Percentiles rank a stretch among this genome's conserved stretches.
phyloP scores from a whole-genome alignment of 257 asterid genomes.

The Jacaranda mimosifolia region DNA sequence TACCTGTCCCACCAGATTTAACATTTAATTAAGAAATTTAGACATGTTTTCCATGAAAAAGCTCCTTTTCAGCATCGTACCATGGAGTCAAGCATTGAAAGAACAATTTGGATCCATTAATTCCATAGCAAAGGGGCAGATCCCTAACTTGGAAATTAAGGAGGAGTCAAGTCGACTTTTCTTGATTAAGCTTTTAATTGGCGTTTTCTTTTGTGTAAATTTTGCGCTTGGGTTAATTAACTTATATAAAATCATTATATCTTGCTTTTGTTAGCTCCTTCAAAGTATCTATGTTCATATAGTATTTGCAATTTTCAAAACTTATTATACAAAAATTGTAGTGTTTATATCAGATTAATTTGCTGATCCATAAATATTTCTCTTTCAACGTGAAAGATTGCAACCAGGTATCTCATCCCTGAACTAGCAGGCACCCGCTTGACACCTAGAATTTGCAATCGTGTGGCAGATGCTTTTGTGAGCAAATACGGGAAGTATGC shows the following conservation, averaged over 20 bases:
- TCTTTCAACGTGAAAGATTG: conserved; percentile 61
- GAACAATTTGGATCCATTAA: too few species aligned
- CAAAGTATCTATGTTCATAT: not conserved
- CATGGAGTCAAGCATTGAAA: too few species aligned
- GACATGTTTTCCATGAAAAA: too few species aligned
- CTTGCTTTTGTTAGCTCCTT: not conserved
- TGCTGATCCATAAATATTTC: conserved; percentile 20
- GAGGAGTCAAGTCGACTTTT: too few species aligned
- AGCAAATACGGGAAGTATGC: conserved; percentile 92
- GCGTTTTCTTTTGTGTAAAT: not conserved
- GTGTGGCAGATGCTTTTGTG: conserved; percentile 86
- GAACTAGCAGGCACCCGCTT: conserved; percentile 85
- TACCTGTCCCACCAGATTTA: too few species aligned
- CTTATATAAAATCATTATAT: not conserved
- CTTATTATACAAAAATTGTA: not conserved
- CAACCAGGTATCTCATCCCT: conserved; percentile 88
- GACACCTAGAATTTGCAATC: conserved; percentile 65
- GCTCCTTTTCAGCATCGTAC: too few species aligned
- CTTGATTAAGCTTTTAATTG: not conserved
- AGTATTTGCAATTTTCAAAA: not conserved
- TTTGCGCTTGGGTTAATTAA: not conserved
- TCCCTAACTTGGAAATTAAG: too few species aligned
- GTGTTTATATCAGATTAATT: not conserved
- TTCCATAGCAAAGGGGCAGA: too few species aligned
- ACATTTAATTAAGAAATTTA: too few species aligned